Base-by-base conservation (phyloP, 345 rosid genomes). In the Linum trigynum region DNA sequence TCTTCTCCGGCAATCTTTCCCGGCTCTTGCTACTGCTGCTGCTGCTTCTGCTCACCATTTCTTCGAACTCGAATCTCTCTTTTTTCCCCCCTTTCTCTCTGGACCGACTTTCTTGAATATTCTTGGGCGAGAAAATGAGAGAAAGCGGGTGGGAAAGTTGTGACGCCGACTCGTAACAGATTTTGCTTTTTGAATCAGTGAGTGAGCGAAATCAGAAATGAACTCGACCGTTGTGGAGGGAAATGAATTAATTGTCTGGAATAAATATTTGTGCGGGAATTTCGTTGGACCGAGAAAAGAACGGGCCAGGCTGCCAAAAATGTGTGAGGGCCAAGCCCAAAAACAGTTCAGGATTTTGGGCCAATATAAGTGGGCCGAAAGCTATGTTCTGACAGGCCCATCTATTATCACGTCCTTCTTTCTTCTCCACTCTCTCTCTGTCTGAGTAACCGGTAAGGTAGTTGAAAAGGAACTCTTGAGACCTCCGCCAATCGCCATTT, bases 1-100 rank as follows among this genome's bases (percentile, higher is more conserved):
- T 79, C 59, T 71, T 79, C 71, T 77, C 88, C 57, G 36, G 69
- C 15, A 3, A 5, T 61, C 50, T 38, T 9, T 14, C 32, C 32
- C 32, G 32, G 32, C 32, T 23, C 32, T 23, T 23, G 32, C 32
- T 23, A 23, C 32, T 23, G 32, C 32, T 23, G 32, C 32, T 23
- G 32, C 32, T 62, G 40, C 42, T 62, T 11, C 16, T 39, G 40
- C 65, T 40, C 50, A 3, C 64, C 40, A 35, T 35, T 57, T 1
- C 16, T 57, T 57, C 60, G 0, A 2, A 36, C 1, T 23, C 32
- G 9, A 23, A 23, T 23, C 32, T 23, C 32, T 23, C 32, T 23
- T 23, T 23, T 23, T 23, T 23, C 23, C 59, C 3, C 61, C 23
- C 61, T 17, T 12, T 57, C 37, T 48, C 38, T 57, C 61, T 57